Evolutionary conservation across 495 filamentous ascomycete genomes (phyloP).

Genomic region (Penicillium desertorum): DNA sequence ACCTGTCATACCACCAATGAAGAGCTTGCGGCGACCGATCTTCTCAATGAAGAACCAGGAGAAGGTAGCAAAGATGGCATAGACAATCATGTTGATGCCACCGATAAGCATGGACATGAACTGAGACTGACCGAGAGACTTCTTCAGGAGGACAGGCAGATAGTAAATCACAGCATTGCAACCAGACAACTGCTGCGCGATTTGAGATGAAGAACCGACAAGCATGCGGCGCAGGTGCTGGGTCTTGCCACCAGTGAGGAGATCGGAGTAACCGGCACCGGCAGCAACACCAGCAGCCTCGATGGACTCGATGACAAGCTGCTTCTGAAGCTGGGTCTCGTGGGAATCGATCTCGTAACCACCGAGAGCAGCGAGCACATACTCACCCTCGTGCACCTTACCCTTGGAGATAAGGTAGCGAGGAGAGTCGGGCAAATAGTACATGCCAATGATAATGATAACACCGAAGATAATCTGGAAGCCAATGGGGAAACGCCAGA

Average conservation of each 20-base stretch:
- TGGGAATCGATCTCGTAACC: slow-evolving; percentile 58
- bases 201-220: slow-evolving; percentile 60
- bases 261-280: slow-evolving; percentile 38
- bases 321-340: slow-evolving; percentile 58
- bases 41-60: slow-evolving; percentile 87
- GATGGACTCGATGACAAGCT: slow-evolving; percentile 73
- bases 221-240: slow-evolving; percentile 52
- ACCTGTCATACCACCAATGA: slow-evolving; percentile 68
- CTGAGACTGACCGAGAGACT: slow-evolving; percentile 58
- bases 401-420: slow-evolving; percentile 71
- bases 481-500: slow-evolving; percentile 80
- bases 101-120: slow-evolving; percentile 71
- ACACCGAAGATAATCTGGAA: slow-evolving; percentile 78
- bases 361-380: slow-evolving; percentile 67
- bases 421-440: slow-evolving; percentile 72
- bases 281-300: slow-evolving; percentile 51
- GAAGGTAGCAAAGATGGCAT: slow-evolving; percentile 71
- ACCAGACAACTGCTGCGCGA: slow-evolving; percentile 75
- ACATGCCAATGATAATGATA: slow-evolving; percentile 62
- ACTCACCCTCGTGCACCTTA: slow-evolving; percentile 64
- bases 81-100: slow-evolving; percentile 83
- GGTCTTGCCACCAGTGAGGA: slow-evolving; percentile 43
- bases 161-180: slow-evolving; percentile 90
- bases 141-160: slow-evolving; percentile 73
- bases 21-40: slow-evolving; percentile 72